phyloP scores from a whole-genome alignment of 768 basidiomycete genomes.

The Tremella mesenterica region DNA sequence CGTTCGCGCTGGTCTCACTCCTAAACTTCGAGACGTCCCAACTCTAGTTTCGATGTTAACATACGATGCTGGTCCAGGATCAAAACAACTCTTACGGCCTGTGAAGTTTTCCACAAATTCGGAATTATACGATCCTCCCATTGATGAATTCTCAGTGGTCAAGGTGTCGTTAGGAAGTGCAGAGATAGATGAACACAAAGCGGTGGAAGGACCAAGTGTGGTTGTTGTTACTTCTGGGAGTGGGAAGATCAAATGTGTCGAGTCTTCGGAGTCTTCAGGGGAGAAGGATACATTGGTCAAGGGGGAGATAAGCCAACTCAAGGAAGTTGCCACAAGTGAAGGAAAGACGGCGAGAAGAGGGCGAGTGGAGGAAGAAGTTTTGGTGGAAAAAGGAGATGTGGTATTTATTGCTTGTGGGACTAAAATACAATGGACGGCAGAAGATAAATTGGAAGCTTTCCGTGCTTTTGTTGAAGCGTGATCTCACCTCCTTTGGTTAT shows the following conservation, averaged over 20 bases:
- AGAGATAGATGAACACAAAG: conserved; percentile 53
- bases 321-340: conserved; percentile 48
- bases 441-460: conserved; percentile 52
- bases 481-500: too few relatives aligned
- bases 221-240: conserved; percentile 64
- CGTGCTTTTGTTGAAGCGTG: conserved; percentile 58
- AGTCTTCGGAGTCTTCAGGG: conserved; percentile 4
- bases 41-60: conserved; percentile 82
- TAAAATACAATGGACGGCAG: conserved; percentile 50
- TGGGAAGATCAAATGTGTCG: conserved; percentile 48
- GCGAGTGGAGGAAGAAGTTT: conserved; percentile 44
- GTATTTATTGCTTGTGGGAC: conserved; percentile 71
- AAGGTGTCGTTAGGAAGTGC: conserved; percentile 51
- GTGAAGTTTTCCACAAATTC: conserved; percentile 45
- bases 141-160: conserved; percentile 85
- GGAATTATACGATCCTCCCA: conserved; percentile 77
- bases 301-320: conserved; percentile 56
- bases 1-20: conserved; percentile 93
- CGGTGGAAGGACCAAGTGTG: conserved; percentile 75
- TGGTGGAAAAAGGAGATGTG: conserved; percentile 60
- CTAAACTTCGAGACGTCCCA: conserved; percentile 86
- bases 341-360: conserved; percentile 5
- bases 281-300: conserved; percentile 45
- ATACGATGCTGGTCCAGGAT: conserved; percentile 62
- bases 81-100: conserved; percentile 63